Evolutionary conservation across 148 eudicot species (phyloP), one percentile per base, ranked within the genome.

Genomic region (Camellia lanceoleosa): DNA sequence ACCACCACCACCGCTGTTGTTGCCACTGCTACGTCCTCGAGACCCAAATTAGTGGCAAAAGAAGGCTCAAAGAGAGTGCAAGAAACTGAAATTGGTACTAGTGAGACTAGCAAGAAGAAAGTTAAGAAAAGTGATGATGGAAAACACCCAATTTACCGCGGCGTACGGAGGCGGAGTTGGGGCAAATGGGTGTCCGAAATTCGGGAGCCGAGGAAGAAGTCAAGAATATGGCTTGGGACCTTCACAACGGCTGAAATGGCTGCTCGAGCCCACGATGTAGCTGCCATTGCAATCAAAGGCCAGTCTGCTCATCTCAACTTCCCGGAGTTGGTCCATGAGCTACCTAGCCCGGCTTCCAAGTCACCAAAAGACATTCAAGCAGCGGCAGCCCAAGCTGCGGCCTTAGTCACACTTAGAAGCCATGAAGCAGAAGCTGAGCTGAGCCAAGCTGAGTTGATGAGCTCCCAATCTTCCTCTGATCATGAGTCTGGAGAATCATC

Each of bases 151-250:
- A 79, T 76, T 4, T 87, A 87, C 58, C 81, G 85, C 18, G 91
- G 91, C 4, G 91, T 89, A 7, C 79, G 91, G 51, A 87, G 73
- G 85, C 76, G 91, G 49, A 87, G 75, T 44, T 89, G 91, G 91
- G 91, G 91, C 9, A 89, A 86, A 68, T 89, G 91, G 91, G 91
- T 89, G 41, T 89, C 91, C 0, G 91, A 89, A 64, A 89, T 89
- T 18, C 84, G 91, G 0, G 88, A 89, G 66, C 89, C 91, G 9
- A 82, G 81, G 66, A 89, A 89, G 54, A 87, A 85, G 51, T 87
- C 89, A 0, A 82, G 91, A 67, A 89, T 89, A 76, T 89, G 91
- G 91, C 88, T 89, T 7, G 91, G 91, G 12, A 87, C 91, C 0
- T 89, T 85, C 44, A 79, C 82, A 16, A 87, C 86, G 2, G 74